Evolutionary conservation across 1,284 basidiomycete genomes (phyloP).

Genomic region (Cryptococcus sp.): DNA sequence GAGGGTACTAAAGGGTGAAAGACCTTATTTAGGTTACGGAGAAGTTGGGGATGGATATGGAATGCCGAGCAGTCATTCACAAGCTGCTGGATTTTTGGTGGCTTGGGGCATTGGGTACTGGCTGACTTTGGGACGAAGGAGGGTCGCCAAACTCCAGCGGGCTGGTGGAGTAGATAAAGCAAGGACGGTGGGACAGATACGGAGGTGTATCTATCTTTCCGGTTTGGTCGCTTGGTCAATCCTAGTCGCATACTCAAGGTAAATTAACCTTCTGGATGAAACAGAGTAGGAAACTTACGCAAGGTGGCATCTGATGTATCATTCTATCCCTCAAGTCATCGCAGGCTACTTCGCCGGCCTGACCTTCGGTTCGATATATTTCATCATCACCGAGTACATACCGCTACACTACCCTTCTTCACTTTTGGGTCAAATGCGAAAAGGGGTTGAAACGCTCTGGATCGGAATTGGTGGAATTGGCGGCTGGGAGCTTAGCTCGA

Average conservation of each 20-base stretch:
- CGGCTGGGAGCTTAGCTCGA: constrained; percentile 35
- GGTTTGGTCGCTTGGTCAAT: constrained; percentile 40
- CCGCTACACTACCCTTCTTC: constrained; percentile 24
- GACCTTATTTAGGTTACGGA: constrained; percentile 31
- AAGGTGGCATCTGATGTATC: constrained; percentile 44
- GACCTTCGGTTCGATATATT: constrained; percentile 24
- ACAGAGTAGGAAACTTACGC: not conserved
- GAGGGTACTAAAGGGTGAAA: constrained; percentile 23
- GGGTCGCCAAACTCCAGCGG: not conserved
- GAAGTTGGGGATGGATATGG: constrained; percentile 43
- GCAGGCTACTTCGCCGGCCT: constrained; percentile 37
- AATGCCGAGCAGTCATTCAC: constrained; percentile 46
- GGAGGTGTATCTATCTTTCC: constrained; percentile 28
- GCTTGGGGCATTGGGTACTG: constrained; percentile 39
- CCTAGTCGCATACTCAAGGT: constrained; percentile 44
- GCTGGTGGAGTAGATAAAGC: not conserved
- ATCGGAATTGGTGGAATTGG: constrained; percentile 36
- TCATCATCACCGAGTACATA: constrained; percentile 31
- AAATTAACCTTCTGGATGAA: not conserved
- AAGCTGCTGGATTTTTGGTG: constrained; percentile 39
- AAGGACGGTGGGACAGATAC: constrained; percentile 10
- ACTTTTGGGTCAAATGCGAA: constrained; percentile 17
- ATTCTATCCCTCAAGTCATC: constrained; percentile 36
- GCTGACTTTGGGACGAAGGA: constrained; percentile 12
- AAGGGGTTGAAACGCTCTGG: constrained; percentile 26